These are phyloP conservation scores for Didymella keratinophila DNA, from an alignment of 2,329 filamentous ascomycete genomes.

Conservation along the genomic window DNA sequence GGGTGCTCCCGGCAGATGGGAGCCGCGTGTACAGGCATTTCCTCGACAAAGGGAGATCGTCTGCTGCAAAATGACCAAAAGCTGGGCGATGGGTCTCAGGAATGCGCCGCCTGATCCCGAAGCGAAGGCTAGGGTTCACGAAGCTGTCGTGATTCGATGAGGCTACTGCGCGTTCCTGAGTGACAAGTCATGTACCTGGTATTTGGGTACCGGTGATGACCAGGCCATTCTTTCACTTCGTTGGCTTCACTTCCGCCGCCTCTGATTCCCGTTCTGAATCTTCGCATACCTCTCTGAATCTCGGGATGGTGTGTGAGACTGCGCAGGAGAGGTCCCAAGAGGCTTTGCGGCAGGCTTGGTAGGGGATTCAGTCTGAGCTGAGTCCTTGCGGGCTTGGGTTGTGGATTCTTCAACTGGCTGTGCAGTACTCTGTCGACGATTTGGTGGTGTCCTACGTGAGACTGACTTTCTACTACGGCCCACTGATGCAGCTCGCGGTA, in stretches of 20 bases:
- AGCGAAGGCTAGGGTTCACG: not conserved
- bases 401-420: not conserved
- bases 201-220: not conserved
- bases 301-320: not conserved
- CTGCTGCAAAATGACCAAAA: not conserved
- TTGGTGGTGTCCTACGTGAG: not conserved
- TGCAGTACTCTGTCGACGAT: not conserved
- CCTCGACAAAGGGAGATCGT: not conserved
- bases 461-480: not conserved
- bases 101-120: not conserved
- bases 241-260: not conserved
- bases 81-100: not conserved
- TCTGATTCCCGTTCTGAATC: not conserved
- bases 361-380: not conserved
- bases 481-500: not conserved
- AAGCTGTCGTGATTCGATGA: not conserved
- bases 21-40: not conserved
- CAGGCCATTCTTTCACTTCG: not conserved
- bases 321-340: not conserved
- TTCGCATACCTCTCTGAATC: not conserved
- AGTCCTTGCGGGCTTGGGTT: conserved; percentile 1
- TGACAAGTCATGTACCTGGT: conserved; percentile 3
- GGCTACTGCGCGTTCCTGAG: not conserved
- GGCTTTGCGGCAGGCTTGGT: not conserved
- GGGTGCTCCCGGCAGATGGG: not conserved